These are phyloP conservation scores for Dacryopinax primogenitus DNA, from an alignment of 768 basidiomycete species.

Conservation along the genomic window DNA sequence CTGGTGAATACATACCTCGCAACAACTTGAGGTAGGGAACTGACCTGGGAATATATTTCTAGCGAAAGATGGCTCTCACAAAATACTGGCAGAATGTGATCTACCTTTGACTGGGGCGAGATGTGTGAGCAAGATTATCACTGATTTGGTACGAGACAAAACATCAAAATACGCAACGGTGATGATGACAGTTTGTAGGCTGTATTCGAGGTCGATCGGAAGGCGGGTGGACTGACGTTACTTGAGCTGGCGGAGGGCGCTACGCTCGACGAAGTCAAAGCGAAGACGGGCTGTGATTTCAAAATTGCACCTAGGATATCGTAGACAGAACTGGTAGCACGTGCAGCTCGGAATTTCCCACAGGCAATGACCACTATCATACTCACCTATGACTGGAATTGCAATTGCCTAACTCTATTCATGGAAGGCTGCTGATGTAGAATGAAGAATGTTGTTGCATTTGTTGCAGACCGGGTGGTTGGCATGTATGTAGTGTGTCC, in stretches of 20 bases:
- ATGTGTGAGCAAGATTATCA: conserved; percentile 81
- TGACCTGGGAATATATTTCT: conserved; percentile 22
- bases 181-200: conserved; percentile 15
- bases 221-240: conserved; percentile 55
- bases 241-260: conserved; percentile 77
- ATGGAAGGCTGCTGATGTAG: background rate
- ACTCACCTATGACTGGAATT: too few relatives aligned
- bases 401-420: too few relatives aligned
- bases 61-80: conserved; percentile 78
- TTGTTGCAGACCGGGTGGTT: background rate
- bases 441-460: background rate
- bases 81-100: conserved; percentile 67
- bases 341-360: too few relatives aligned
- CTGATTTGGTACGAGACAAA: conserved; percentile 49
- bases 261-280: conserved; percentile 66
- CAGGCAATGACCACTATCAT: too few relatives aligned
- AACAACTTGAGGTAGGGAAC: background rate
- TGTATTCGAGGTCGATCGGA: conserved; percentile 78
- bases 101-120: conserved; percentile 83
- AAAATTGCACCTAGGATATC: conserved; percentile 24
- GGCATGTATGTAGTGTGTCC: background rate
- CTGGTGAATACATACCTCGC: background rate
- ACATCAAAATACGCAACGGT: background rate
- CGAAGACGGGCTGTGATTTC: conserved; percentile 81
- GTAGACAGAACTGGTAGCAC: background rate